These are phyloP conservation scores for Xylaria sp. DNA, from an alignment of 495 filamentous ascomycete genomes.

Conservation along the genomic window DNA sequence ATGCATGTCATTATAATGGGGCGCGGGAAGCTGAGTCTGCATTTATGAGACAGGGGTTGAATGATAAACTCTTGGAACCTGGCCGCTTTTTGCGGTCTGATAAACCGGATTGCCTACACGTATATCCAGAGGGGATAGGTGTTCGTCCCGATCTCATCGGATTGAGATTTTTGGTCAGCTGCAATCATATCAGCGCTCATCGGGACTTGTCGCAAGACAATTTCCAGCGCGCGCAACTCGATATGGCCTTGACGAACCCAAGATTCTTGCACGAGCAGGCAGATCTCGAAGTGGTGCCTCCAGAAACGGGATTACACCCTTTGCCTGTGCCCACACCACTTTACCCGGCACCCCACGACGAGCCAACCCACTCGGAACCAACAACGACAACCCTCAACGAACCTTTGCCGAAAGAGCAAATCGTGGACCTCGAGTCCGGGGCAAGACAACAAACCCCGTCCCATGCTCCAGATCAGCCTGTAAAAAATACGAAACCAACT, in stretches of 20 bases:
- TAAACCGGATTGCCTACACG: background rate
- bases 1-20: background rate
- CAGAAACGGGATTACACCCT: slow-evolving; percentile 34
- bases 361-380: too few relatives aligned
- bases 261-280: slow-evolving; percentile 10
- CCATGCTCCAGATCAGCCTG: slow-evolving; percentile 21
- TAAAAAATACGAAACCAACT: background rate
- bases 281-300: slow-evolving; percentile 36
- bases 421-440: slow-evolving; percentile 12
- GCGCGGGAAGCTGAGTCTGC: background rate
- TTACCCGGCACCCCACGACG: background rate
- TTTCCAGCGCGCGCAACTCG: background rate
- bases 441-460: slow-evolving; percentile 18
- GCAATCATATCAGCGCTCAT: background rate
- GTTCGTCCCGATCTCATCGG: background rate
- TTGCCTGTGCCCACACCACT: slow-evolving; percentile 21
- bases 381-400: too few relatives aligned
- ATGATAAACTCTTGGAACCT: background rate
- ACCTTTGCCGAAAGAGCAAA: slow-evolving; percentile 18
- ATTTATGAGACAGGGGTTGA: background rate
- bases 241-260: slow-evolving; percentile 10
- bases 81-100: background rate
- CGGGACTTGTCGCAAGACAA: slow-evolving; percentile 3
- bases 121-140: background rate
- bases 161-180: background rate